Evolutionary conservation across 306 rosid genomes (phyloP).

Genomic region (Calophaca sinica): DNA sequence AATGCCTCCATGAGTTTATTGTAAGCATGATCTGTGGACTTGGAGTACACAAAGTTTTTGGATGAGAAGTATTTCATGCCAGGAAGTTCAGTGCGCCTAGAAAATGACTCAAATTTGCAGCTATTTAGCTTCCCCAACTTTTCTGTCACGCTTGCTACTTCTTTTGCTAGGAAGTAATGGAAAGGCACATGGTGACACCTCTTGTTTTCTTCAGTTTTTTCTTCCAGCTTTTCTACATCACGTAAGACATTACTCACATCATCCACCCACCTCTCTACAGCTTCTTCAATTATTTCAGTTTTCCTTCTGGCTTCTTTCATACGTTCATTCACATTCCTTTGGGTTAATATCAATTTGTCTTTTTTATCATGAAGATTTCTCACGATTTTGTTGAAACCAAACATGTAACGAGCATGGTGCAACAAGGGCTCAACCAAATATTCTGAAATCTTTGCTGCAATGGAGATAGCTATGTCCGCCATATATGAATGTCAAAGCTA

Average conservation of each 20-base stretch:
- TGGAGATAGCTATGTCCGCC: slow-evolving; percentile 8
- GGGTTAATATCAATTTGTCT: neutral
- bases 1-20: slow-evolving; percentile 21
- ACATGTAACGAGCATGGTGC: slow-evolving; percentile 13
- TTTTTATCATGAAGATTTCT: neutral
- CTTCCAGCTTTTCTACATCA: slow-evolving; percentile 19
- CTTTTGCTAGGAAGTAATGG: slow-evolving; percentile 27
- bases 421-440: slow-evolving; percentile 31
- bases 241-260: neutral
- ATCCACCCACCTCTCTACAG: slow-evolving; percentile 24
- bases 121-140: neutral
- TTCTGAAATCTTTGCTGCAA: slow-evolving; percentile 18
- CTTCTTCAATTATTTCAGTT: slow-evolving; percentile 11
- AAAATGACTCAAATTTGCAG: neutral
- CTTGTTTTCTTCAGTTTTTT: neutral
- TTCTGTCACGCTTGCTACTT: slow-evolving; percentile 17
- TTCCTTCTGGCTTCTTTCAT: slow-evolving; percentile 13
- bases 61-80: slow-evolving; percentile 31
- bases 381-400: slow-evolving; percentile 15
- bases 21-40: neutral
- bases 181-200: slow-evolving; percentile 13
- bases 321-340: neutral
- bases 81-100: slow-evolving; percentile 10
- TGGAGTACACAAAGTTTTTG: neutral
- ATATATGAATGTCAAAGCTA: slow-evolving; percentile 16